Percentiles rank a stretch among this genome's conserved stretches.
phyloP scores from a whole-genome alignment of 768 basidiomycete genomes.

The Mycena latifolia region DNA sequence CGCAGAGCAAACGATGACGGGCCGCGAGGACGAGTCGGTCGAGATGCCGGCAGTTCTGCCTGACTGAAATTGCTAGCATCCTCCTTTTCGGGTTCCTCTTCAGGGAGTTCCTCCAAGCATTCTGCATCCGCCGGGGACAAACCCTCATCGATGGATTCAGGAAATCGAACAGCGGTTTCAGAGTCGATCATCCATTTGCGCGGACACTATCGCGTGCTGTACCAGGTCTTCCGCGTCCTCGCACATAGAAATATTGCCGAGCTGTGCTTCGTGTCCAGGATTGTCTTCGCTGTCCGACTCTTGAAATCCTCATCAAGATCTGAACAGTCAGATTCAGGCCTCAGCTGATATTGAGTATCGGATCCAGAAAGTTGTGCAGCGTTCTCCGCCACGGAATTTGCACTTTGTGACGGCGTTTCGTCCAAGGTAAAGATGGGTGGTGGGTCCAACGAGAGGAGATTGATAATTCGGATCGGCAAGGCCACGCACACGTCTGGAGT shows the following conservation, averaged over 20 bases:
- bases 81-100: slow-evolving; percentile 8
- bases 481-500: slow-evolving; percentile 76
- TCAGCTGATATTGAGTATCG: not conserved
- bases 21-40: slow-evolving; percentile 40
- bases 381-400: not conserved
- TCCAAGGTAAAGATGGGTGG: slow-evolving; percentile 57
- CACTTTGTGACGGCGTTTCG: not conserved
- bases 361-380: not conserved
- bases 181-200: slow-evolving; percentile 37
- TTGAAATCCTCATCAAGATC: slow-evolving; percentile 7
- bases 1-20: slow-evolving; percentile 58
- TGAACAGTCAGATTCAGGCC: not conserved
- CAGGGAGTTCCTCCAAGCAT: slow-evolving; percentile 6
- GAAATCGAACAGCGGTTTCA: not conserved
- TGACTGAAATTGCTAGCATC: slow-evolving; percentile 24
- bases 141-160: not conserved
- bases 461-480: slow-evolving; percentile 83
- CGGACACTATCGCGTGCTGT: slow-evolving; percentile 47
- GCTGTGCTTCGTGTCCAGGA: slow-evolving; percentile 13
- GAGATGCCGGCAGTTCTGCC: slow-evolving; percentile 29
- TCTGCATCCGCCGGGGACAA: not conserved
- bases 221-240: slow-evolving; percentile 53
- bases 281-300: slow-evolving; percentile 12
- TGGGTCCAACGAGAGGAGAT: slow-evolving; percentile 89
- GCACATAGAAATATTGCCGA: slow-evolving; percentile 41